phyloP scores from a whole-genome alignment of 495 filamentous ascomycete genomes.

The Talaromyces proteolyticus region DNA sequence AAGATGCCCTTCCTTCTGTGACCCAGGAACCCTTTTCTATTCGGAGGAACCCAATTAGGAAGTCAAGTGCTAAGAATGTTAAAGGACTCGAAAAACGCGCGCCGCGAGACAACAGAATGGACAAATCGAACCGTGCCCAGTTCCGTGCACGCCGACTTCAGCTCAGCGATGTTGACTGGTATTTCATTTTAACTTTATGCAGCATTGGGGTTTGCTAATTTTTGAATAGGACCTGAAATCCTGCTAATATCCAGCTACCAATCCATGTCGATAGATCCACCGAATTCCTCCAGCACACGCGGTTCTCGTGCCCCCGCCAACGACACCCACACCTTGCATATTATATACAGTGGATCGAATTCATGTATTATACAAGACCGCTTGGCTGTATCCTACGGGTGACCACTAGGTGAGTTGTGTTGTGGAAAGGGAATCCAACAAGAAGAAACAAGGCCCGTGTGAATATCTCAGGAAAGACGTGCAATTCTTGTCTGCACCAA shows the following conservation, averaged over 20 bases:
- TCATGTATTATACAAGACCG: no score
- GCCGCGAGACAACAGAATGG: constrained; percentile 35
- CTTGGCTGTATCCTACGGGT: no score
- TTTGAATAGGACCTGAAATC: constrained; percentile 3
- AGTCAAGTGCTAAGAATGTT: constrained; percentile 6
- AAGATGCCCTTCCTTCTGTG: constrained; percentile 21
- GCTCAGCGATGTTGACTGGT: constrained; percentile 97
- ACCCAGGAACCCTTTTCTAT: constrained; percentile 12
- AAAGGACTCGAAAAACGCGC: constrained; percentile 30
- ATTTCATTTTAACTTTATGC: constrained; percentile 18
- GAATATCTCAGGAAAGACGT: no score
- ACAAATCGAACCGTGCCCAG: constrained; percentile 69
- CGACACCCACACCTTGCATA: no score
- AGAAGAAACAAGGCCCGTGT: no score
- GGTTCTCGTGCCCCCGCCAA: not conserved
- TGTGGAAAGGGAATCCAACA: no score
- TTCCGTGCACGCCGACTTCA: constrained; percentile 89
- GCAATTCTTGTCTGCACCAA: no score
- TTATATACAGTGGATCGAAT: no score
- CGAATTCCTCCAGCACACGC: not conserved
- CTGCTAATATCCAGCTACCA: not conserved
- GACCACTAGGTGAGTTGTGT: no score
- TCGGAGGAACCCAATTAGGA: constrained; percentile 13
- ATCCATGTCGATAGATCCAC: not conserved
- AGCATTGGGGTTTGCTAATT: not conserved